These are phyloP conservation scores for Phytophthora nicotianae DNA, from an alignment of 352 stramenopile genomes.

Conservation along the genomic window DNA sequence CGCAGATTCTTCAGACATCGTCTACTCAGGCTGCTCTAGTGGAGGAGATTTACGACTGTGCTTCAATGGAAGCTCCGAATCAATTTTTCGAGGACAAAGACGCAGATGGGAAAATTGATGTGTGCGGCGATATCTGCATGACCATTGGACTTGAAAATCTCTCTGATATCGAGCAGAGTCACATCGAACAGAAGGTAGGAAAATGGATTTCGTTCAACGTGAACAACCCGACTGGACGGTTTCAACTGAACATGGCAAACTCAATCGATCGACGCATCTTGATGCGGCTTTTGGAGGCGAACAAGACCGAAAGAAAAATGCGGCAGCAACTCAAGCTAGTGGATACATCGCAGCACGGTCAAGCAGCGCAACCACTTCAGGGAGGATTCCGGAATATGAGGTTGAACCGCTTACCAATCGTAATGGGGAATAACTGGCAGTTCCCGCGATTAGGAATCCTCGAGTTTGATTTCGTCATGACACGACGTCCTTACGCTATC, in stretches of 20 bases:
- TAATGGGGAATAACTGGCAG: slow-evolving; percentile 58
- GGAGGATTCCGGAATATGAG: slow-evolving; percentile 64
- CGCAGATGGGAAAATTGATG: slow-evolving; percentile 80
- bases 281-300: slow-evolving; percentile 71
- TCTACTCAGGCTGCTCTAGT: slow-evolving; percentile 5
- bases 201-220: slow-evolving; percentile 85
- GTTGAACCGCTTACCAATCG: slow-evolving; percentile 63
- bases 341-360: slow-evolving; percentile 66
- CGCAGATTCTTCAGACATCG: slow-evolving; percentile 51
- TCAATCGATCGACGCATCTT: slow-evolving; percentile 76
- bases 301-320: slow-evolving; percentile 60
- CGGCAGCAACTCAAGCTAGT: slow-evolving; percentile 60
- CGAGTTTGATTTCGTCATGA: slow-evolving; percentile 80
- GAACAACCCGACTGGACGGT: slow-evolving; percentile 67
- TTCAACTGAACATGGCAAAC: slow-evolving; percentile 74
- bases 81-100: slow-evolving; percentile 86
- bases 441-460: slow-evolving; percentile 69
- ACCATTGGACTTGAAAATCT: slow-evolving; percentile 69
- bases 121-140: slow-evolving; percentile 80
- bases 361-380: slow-evolving; percentile 42
- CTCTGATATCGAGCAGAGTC: slow-evolving; percentile 68
- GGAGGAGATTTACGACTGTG: slow-evolving; percentile 63
- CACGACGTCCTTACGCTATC: slow-evolving; percentile 51
- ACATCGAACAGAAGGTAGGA: slow-evolving; percentile 72
- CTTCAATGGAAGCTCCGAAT: slow-evolving; percentile 54